Evolutionary conservation across 2,329 filamentous ascomycete genomes (phyloP), one percentile per base, ranked within the genome.

Genomic region (Ploettnerulaceae sp.): DNA sequence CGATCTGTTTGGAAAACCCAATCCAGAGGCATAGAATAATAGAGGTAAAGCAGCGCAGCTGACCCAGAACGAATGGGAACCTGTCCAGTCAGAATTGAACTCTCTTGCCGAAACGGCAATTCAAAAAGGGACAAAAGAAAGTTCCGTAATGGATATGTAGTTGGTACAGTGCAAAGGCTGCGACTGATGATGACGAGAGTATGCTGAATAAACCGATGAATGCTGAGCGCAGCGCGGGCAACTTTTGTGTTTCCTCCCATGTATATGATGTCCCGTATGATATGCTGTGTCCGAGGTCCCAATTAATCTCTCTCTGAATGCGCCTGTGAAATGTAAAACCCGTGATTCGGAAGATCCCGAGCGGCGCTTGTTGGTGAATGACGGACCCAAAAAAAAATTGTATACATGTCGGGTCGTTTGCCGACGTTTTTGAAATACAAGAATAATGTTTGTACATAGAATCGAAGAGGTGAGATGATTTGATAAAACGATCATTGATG

Each of bases 221-320:
- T 58, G 55, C 57, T 53, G 44, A 53, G 49, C 54, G 60, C 53
- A 61, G 61, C 59, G 60, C 51, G 59, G 62, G 60, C 60, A 55
- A 60, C 60, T 62, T 63, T 62, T 62, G 52, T 57, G 45, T 57
- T 51, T 57, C 55, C 48, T 54, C 47, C 54, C 56, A 26, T 52
- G 45, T 61, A 47, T 63, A 54, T 55, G 55, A 54, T 59, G 51
- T 40, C 50, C 39, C 29, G 11, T 37, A 37, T 37, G 36, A 46
- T 47, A 52, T 53, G 49, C 47, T 39, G 20, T 26, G 49, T 35
- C 49, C 56, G 38, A 31, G 48, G 45, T 31, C 48, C 47, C 17
- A 45, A 48, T 47, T 38, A 50, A 47, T 37, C 52, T 55, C 52
- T 55, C 52, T 51, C 39, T 59, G 48, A 37, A 46, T 55, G 52